Evolutionary conservation across 768 basidiomycete species (phyloP).

Genomic region (Phallus indusiatus): DNA sequence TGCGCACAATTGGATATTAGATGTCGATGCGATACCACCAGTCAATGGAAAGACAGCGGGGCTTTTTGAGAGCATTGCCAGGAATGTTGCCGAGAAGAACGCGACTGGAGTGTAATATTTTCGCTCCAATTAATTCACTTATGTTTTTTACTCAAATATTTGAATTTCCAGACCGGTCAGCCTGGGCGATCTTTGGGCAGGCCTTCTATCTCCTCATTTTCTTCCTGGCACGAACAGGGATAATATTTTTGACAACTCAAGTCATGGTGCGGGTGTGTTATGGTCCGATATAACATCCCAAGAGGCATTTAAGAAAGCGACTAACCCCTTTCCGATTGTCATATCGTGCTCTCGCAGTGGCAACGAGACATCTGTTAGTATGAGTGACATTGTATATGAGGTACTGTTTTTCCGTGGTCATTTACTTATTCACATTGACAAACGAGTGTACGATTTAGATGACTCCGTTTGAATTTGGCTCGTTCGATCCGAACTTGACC

Average conservation of each 20-base stretch:
- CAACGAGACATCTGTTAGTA: constrained; percentile 28
- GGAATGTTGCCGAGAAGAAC: too few species aligned
- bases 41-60: too few species aligned
- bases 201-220: constrained; percentile 65
- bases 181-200: constrained; percentile 11
- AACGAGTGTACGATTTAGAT: constrained; percentile 30
- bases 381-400: constrained; percentile 47
- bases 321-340: constrained; percentile 60
- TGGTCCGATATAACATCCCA: constrained; percentile 50
- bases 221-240: constrained; percentile 48
- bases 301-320: constrained; percentile 38
- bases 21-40: too few species aligned
- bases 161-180: too few species aligned
- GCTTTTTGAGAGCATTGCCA: too few species aligned
- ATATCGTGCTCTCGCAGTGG: constrained; percentile 44
- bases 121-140: too few species aligned
- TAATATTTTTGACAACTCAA: constrained; percentile 50
- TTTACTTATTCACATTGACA: constrained; percentile 6
- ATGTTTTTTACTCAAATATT: too few species aligned
- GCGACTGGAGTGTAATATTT: too few species aligned
- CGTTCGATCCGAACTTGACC: constrained; percentile 63
- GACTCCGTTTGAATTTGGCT: constrained; percentile 58
- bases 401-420: constrained; percentile 17
- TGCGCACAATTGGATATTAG: too few species aligned
- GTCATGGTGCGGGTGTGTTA: constrained; percentile 65